Evolutionary conservation across 2,329 filamentous ascomycete genomes (phyloP).

Genomic region (Fusarium sp.): DNA sequence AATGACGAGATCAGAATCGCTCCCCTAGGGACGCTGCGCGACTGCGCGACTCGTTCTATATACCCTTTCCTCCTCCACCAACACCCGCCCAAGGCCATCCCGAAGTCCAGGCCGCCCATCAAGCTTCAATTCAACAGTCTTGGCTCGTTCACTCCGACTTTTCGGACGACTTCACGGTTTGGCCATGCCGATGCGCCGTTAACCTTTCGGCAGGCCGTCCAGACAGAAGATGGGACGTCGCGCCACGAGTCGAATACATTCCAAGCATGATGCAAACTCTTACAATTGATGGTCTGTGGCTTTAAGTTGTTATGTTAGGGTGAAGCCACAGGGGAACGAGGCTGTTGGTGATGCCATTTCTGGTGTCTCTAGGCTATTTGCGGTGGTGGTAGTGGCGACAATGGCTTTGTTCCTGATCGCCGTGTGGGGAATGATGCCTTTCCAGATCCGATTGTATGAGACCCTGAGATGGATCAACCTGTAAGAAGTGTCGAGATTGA

Average conservation of each 20-base stretch:
- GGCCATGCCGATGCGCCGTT: conserved; percentile 1
- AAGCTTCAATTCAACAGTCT: neutral
- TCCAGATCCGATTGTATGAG: neutral
- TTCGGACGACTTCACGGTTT: neutral
- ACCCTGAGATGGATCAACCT: neutral
- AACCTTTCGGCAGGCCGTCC: conserved; percentile 10
- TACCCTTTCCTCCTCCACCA: neutral
- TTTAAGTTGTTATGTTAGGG: neutral
- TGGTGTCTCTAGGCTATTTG: neutral
- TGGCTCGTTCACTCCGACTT: neutral
- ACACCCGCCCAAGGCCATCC: neutral
- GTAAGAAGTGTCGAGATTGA: fast-evolving
- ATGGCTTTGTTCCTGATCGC: conserved; percentile 17
- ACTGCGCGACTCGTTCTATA: neutral
- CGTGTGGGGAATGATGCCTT: neutral
- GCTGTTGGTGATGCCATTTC: neutral
- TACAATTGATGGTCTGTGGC: neutral
- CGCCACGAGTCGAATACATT: conserved; percentile 11
- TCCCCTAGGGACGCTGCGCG: neutral
- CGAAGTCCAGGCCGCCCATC: conserved; percentile 1
- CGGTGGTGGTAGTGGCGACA: conserved; percentile 15
- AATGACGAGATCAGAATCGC: neutral
- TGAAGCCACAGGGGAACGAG: neutral
- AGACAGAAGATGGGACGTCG: neutral
- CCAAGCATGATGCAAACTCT: conserved; percentile 1